These are phyloP conservation scores for Galeopsis tetrahit DNA, from an alignment of 257 asterid genomes.

Conservation along the genomic window DNA sequence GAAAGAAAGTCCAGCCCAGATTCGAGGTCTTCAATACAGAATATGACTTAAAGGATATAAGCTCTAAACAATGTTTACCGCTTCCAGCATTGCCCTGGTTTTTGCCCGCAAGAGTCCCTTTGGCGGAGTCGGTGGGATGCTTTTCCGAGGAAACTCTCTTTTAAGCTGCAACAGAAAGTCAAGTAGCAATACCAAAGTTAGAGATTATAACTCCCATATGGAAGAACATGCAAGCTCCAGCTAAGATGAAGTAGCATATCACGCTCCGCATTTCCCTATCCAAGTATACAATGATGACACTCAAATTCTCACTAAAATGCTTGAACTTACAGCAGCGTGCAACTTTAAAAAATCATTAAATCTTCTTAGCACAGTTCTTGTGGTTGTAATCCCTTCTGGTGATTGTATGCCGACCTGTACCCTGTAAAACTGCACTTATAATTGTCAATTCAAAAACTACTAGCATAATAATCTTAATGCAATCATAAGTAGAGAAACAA, in stretches of 20 bases:
- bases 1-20: conserved; percentile 25
- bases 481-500: conserved; percentile 21
- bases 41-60: conserved; percentile 26
- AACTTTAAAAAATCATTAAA: conserved; percentile 93
- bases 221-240: conserved; percentile 28
- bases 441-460: conserved; percentile 47
- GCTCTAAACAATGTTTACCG: conserved; percentile 52
- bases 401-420: conserved; percentile 91
- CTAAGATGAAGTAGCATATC: conserved; percentile 21
- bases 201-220: conserved; percentile 21
- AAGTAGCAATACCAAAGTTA: conserved; percentile 28
- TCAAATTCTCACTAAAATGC: conserved; percentile 24
- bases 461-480: conserved; percentile 1
- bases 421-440: conserved; percentile 91
- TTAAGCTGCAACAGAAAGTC: conserved; percentile 66
- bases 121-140: conserved; percentile 85
- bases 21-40: conserved; percentile 22
- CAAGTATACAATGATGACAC: conserved; percentile 10
- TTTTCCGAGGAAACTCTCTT: conserved; percentile 72
- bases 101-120: conserved; percentile 85
- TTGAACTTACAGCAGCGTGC: conserved; percentile 80
- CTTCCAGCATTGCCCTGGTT: conserved; percentile 89
- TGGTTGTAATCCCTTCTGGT: conserved; percentile 81
- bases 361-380: conserved; percentile 86
- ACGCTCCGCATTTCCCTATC: conserved; percentile 18